Conservation (phyloP, 306 rosid genomes). For the Dryas alaskensis region DNA sequence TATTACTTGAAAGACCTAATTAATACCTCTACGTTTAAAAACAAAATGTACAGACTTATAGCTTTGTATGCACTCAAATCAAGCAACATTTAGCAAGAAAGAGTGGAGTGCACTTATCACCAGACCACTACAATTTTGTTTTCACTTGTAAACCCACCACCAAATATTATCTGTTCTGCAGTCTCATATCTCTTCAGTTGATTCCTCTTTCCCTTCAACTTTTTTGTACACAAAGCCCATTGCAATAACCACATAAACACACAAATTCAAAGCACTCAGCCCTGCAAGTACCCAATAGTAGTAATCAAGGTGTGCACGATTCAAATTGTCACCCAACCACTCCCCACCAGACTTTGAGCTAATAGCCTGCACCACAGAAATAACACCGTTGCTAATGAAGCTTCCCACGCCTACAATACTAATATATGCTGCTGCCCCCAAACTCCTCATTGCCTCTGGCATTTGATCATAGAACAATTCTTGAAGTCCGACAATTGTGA, state of each 20-base stretch:
- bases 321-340: slow-evolving; percentile 67
- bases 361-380: slow-evolving; percentile 34
- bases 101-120: too few species aligned
- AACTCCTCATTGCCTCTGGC: slow-evolving; percentile 63
- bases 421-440: slow-evolving; percentile 78
- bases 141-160: too few species aligned
- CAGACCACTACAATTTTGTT: too few species aligned
- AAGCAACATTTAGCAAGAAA: too few species aligned
- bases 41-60: too few species aligned
- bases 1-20: too few species aligned
- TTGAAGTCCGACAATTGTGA: slow-evolving; percentile 67
- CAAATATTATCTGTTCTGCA: too few species aligned
- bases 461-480: slow-evolving; percentile 74
- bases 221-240: slow-evolving; percentile 53
- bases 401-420: slow-evolving; percentile 65
- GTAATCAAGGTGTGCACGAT: slow-evolving; percentile 57
- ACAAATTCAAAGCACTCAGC: slow-evolving; percentile 51
- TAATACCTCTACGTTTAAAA: too few species aligned
- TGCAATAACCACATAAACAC: slow-evolving; percentile 46
- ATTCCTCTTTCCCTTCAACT: slow-evolving; percentile 28
- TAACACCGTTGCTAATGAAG: slow-evolving; percentile 46
- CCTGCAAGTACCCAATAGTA: slow-evolving; percentile 70
- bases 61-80: too few species aligned
- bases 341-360: slow-evolving; percentile 30
- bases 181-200: not conserved